A percentile compares a stretch with the other conserved stretches of the same genome.
These are phyloP conservation scores for Phytopythium aichiense DNA, from an alignment of 352 stramenopile species.

Conservation along the genomic window DNA sequence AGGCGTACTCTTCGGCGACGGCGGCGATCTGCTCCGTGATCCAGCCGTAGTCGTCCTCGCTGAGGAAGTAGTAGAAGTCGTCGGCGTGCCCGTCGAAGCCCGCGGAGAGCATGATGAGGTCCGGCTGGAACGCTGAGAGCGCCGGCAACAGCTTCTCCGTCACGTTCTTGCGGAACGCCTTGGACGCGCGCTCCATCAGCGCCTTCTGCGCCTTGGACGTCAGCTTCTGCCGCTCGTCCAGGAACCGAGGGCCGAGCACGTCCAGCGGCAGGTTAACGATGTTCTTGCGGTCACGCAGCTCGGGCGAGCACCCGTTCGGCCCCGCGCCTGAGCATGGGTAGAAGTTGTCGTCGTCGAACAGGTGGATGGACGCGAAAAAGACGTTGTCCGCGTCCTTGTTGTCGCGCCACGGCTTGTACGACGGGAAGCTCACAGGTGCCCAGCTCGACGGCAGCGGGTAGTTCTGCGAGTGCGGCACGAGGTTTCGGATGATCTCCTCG, in stretches of 20 bases:
- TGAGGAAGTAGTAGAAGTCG: slow-evolving; percentile 75
- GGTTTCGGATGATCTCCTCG: slow-evolving; percentile 59
- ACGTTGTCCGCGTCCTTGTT: slow-evolving; percentile 59
- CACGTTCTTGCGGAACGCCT: slow-evolving; percentile 40
- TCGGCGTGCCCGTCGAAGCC: slow-evolving; percentile 65
- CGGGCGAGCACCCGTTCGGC: slow-evolving; percentile 39
- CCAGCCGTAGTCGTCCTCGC: slow-evolving; percentile 85
- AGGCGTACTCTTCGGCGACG: slow-evolving; percentile 88
- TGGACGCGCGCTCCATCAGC: slow-evolving; percentile 46
- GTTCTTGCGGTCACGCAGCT: slow-evolving; percentile 41
- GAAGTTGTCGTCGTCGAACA: slow-evolving; percentile 62
- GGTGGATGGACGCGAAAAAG: slow-evolving; percentile 60
- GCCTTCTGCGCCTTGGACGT: slow-evolving; percentile 43
- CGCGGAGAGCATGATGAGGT: slow-evolving; percentile 67
- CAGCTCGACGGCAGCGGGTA: slow-evolving; percentile 62
- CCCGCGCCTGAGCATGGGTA: slow-evolving; percentile 53
- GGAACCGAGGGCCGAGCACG: slow-evolving; percentile 42
- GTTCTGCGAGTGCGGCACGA: slow-evolving; percentile 55
- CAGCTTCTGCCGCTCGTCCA: slow-evolving; percentile 58
- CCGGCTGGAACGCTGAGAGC: slow-evolving; percentile 43
- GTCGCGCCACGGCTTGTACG: slow-evolving; percentile 68
- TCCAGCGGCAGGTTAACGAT: slow-evolving; percentile 56
- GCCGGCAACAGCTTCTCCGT: slow-evolving; percentile 37
- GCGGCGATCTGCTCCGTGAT: slow-evolving; percentile 79
- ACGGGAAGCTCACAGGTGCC: slow-evolving; percentile 50